These are phyloP conservation scores for Starmera caribaea DNA, from an alignment of 805 yeast genomes.

Conservation along the genomic window DNA sequence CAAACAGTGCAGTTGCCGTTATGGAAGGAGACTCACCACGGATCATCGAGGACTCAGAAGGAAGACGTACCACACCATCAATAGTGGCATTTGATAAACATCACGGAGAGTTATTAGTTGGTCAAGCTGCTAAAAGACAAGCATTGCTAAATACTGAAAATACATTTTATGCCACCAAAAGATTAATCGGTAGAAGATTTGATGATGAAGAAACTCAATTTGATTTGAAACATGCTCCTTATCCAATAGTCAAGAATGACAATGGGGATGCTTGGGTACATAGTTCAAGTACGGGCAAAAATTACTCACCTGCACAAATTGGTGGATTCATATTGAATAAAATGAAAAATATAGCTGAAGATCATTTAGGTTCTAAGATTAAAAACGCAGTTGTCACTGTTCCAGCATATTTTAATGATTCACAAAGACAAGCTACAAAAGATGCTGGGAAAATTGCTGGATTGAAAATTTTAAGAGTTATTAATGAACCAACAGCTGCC, in stretches of 20 bases:
- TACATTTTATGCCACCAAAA: constrained; percentile 74
- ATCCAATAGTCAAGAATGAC: constrained; percentile 42
- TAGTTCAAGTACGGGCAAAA: constrained; percentile 22
- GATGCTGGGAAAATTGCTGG: constrained; percentile 68
- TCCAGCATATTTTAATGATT: constrained; percentile 76
- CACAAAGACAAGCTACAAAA: constrained; percentile 75
- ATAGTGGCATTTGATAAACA: constrained; percentile 54
- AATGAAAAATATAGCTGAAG: constrained; percentile 53
- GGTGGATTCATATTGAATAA: constrained; percentile 56
- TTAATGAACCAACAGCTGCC: constrained; percentile 82
- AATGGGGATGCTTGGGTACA: constrained; percentile 66
- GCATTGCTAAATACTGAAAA: constrained; percentile 66
- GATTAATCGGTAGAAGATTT: constrained; percentile 68
- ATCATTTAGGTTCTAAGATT: constrained; percentile 35
- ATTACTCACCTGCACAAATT: constrained; percentile 61
- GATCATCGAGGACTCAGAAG: constrained; percentile 71
- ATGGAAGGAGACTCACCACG: constrained; percentile 54
- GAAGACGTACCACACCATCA: constrained; percentile 73
- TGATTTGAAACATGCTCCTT: constrained; percentile 56
- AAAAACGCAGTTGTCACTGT: constrained; percentile 72
- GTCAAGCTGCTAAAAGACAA: constrained; percentile 69
- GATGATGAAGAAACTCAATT: constrained; percentile 61
- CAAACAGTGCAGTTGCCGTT: constrained; percentile 79
- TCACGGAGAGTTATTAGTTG: constrained; percentile 38
- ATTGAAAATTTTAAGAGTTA: constrained; percentile 59